Evolutionary conservation across 345 rosid species (phyloP), one percentile per base, ranked within the genome.

Genomic region (Hibiscus syriacus): DNA sequence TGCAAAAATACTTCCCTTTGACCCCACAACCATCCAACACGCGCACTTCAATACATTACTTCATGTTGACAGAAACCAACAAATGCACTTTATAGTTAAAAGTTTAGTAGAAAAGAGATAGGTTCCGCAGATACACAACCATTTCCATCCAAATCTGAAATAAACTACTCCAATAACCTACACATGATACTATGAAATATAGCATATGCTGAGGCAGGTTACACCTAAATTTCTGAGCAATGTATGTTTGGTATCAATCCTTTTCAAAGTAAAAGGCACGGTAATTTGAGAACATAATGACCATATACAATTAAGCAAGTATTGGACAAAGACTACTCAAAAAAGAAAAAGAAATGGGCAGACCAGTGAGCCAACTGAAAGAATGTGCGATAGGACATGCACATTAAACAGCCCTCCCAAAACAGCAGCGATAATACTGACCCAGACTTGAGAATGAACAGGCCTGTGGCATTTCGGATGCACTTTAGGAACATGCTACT

Each of bases 301-400:
- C 9, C 54, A 64, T 62, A 62, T 7, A 62, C 14, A 25, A 62
- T 62, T 14, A 41, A 41, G 27, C 22, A 62, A 41, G 41, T 41
- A 14, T 62, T 1, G 22, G 7, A 22, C 14, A 62, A 62, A 12
- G 41, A 38, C n/a, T 11, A 41, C 13, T 41, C 3, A 23, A 8
- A 8, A 2, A 13, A n/a, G n/a, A 39, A 20, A 22, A 59, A 6
- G 0, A 2, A 36, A 19, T 34, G 4, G 5, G 55, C 93, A 30
- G 86, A 94, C 99, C 98, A 94, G 70, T 41, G 98, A 74, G 74
- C 99, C 99, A 29, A 91, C 97, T 0, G 98, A 94, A 66, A 94
- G 99, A 83, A 91, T 91, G 86, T 86, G 95, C 9, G 98, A 87
- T 53, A 94, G 96, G 46, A 84, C 68, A 30, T 60, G 96, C 55